phyloP scores from a whole-genome alignment of 257 asterid genomes.

The Gardenia jasminoides region DNA sequence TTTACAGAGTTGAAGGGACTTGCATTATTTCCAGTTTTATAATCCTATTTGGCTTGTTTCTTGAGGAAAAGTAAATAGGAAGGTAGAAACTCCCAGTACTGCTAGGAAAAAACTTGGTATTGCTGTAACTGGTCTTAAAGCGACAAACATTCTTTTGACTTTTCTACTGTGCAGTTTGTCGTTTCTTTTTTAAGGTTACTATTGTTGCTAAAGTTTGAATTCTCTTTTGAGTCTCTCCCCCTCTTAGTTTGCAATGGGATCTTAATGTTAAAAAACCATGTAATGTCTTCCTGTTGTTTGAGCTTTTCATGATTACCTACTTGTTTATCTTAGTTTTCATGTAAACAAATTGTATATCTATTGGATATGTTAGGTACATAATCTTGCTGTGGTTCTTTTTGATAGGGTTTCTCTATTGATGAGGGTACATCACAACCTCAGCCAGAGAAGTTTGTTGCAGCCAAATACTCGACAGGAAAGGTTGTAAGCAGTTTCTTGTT shows the following conservation, averaged over 20 bases:
- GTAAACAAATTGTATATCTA: neutral
- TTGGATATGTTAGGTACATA: neutral
- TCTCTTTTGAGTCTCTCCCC: neutral
- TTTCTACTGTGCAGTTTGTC: neutral
- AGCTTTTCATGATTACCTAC: neutral
- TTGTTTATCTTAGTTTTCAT: neutral
- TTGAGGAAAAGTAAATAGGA: neutral
- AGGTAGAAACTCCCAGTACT: neutral
- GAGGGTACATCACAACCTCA: constrained; percentile 39
- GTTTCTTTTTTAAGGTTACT: neutral
- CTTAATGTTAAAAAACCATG: neutral
- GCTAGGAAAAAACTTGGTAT: neutral
- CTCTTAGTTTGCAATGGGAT: neutral
- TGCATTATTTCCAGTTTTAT: neutral
- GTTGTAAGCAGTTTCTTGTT: constrained; percentile 27
- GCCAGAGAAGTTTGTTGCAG: constrained; percentile 85
- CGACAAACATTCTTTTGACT: neutral
- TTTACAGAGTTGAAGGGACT: neutral
- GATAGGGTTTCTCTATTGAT: constrained; percentile 81
- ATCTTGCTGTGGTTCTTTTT: constrained; percentile 12
- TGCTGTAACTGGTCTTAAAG: neutral
- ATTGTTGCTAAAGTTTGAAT: neutral
- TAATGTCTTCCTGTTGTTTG: neutral
- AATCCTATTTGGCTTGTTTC: neutral
- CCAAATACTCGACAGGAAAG: constrained; percentile 86